Percentiles rank a stretch among this genome's conserved stretches.
phyloP scores from a whole-genome alignment of 202 grass and related monocot genomes.

The Eragrostis tef region DNA sequence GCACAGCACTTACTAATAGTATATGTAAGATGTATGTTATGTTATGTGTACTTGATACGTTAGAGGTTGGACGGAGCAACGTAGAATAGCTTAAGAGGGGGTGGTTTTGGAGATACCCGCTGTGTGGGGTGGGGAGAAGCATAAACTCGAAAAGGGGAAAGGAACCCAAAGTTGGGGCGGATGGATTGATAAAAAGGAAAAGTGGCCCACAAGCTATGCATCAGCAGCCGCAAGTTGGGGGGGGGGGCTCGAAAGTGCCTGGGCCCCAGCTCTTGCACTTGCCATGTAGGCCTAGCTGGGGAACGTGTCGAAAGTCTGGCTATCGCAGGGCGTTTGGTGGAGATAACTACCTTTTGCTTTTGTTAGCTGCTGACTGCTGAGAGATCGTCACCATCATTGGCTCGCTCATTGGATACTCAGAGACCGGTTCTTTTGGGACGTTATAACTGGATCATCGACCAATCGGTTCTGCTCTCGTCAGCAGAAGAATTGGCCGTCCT shows the following conservation, averaged over 20 bases:
- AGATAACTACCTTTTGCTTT: constrained; percentile 39
- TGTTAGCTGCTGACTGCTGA: constrained; percentile 34
- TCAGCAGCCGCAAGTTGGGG: constrained; percentile 59
- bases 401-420: constrained; percentile 21
- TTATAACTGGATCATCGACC: constrained; percentile 13
- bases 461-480: constrained; percentile 9
- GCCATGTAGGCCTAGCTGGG: constrained; percentile 47
- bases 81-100: constrained; percentile 41
- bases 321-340: constrained; percentile 34
- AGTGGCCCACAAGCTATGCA: constrained; percentile 72
- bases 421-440: background rate
- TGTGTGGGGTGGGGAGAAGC: constrained; percentile 60
- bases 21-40: constrained; percentile 18
- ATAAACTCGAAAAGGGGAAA: constrained; percentile 88
- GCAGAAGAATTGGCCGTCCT: background rate
- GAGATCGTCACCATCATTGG: constrained; percentile 51
- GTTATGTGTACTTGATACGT: constrained; percentile 24
- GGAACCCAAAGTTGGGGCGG: constrained; percentile 67
- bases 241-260: constrained; percentile 31
- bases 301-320: constrained; percentile 65
- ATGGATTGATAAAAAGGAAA: constrained; percentile 89
- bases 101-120: constrained; percentile 51
- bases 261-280: constrained; percentile 41
- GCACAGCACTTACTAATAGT: background rate
- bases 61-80: constrained; percentile 12